These are phyloP conservation scores for Xerocomellus intermedius DNA, from an alignment of 768 basidiomycete species.

Conservation along the genomic window DNA sequence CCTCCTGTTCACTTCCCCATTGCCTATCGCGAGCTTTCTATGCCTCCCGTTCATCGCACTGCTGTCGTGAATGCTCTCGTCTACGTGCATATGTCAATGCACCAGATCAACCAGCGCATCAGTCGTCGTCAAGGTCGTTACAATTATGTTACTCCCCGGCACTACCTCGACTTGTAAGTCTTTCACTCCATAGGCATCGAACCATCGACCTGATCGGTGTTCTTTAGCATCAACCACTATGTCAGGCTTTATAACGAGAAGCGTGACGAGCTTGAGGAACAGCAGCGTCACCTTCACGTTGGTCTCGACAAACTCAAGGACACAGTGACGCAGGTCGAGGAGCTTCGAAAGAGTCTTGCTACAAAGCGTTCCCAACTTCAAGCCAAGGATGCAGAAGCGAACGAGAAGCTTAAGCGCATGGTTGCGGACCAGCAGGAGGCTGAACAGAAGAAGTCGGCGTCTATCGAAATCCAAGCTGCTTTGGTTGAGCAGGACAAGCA, in stretches of 20 bases:
- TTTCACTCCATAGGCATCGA: neutral
- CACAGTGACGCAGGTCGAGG: constrained; percentile 96
- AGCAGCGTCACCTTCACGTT: constrained; percentile 97
- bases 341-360: constrained; percentile 91
- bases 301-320: constrained; percentile 95
- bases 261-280: constrained; percentile 95
- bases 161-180: constrained; percentile 97
- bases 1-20: constrained; percentile 86
- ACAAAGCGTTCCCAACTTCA: constrained; percentile 90
- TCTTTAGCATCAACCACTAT: constrained; percentile 88
- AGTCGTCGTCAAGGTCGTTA: constrained; percentile 93
- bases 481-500: constrained; percentile 87
- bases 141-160: constrained; percentile 95
- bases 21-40: constrained; percentile 76
- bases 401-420: constrained; percentile 97
- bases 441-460: constrained; percentile 96
- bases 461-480: constrained; percentile 93
- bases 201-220: constrained; percentile 2
- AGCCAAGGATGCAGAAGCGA: constrained; percentile 92
- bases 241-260: constrained; percentile 94
- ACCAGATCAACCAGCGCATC: constrained; percentile 84
- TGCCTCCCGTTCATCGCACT: constrained; percentile 87
- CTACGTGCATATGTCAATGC: constrained; percentile 84
- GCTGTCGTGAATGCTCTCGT: constrained; percentile 95
- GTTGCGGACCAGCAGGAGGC: constrained; percentile 98